Evolutionary conservation across 176 grass and related monocot species (phyloP).

Genomic region (Rhynchospora breviuscula): DNA sequence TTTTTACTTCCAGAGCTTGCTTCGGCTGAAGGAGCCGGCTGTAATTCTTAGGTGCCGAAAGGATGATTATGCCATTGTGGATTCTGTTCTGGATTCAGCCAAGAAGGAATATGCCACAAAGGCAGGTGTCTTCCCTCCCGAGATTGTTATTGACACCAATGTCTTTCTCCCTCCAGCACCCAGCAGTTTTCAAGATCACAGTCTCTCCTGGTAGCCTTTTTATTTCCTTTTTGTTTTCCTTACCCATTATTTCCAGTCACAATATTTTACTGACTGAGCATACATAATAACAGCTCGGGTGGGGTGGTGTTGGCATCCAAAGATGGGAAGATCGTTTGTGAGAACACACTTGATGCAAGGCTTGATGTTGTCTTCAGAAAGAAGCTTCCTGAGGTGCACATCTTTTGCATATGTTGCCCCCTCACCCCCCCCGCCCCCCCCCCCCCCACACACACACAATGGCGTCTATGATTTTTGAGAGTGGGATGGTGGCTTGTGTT

Average conservation of each 20-base stretch:
- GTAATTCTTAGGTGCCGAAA: conserved; percentile 67
- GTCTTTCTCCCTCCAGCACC: conserved; percentile 68
- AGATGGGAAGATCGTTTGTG: conserved; percentile 82
- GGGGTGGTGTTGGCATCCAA: conserved; percentile 79
- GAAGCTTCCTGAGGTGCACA: conserved; percentile 79
- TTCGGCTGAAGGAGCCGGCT: conserved; percentile 57
- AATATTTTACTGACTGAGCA: conserved; percentile 9
- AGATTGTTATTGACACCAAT: conserved; percentile 43
- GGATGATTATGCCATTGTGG: conserved; percentile 60
- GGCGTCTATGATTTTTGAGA: background rate
- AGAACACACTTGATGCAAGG: conserved; percentile 90
- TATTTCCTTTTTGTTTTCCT: background rate
- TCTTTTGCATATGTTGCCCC: background rate
- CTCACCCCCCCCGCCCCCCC: background rate
- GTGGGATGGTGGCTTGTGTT: background rate
- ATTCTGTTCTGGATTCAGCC: conserved; percentile 53
- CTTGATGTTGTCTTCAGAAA: conserved; percentile 68
- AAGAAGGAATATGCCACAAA: conserved; percentile 65
- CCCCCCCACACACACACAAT: background rate
- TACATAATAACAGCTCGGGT: conserved; percentile 46
- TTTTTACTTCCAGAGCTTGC: conserved; percentile 54
- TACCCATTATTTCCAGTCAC: background rate
- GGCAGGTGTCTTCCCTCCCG: conserved; percentile 40
- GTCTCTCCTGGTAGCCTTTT: conserved; percentile 54
- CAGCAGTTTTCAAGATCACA: conserved; percentile 38